phyloP scores from a whole-genome alignment of 495 filamentous ascomycete species.

The Aspergillus ostianus region DNA sequence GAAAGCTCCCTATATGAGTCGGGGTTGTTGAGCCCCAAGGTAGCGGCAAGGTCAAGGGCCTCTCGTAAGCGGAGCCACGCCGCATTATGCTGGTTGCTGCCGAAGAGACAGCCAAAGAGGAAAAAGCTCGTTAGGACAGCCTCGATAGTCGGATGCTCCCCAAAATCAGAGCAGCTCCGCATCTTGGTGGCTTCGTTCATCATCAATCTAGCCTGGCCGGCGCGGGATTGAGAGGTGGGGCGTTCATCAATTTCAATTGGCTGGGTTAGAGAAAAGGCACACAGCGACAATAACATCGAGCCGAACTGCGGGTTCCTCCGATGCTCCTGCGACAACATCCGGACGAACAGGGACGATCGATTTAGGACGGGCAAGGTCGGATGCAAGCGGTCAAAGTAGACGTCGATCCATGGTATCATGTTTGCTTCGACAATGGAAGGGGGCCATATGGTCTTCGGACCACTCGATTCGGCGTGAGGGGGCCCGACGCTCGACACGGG shows the following conservation, averaged over 20 bases:
- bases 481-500: constrained; percentile 22
- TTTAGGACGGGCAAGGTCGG: constrained; percentile 76
- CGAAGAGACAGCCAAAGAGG: constrained; percentile 72
- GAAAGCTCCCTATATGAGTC: constrained; percentile 45
- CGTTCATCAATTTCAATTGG: constrained; percentile 59
- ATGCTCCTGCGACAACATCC: constrained; percentile 59
- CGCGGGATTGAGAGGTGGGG: constrained; percentile 42
- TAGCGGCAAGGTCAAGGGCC: constrained; percentile 55
- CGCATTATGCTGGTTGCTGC: constrained; percentile 56
- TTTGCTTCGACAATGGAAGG: constrained; percentile 39
- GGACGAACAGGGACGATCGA: constrained; percentile 59
- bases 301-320: constrained; percentile 67
- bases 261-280: constrained; percentile 82
- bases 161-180: constrained; percentile 71
- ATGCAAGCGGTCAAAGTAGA: constrained; percentile 82
- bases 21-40: constrained; percentile 58
- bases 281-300: constrained; percentile 67
- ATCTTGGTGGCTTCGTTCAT: constrained; percentile 76
- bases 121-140: constrained; percentile 77
- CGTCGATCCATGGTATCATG: constrained; percentile 65
- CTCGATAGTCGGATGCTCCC: constrained; percentile 67
- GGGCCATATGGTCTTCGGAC: constrained; percentile 32
- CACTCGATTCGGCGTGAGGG: constrained; percentile 20
- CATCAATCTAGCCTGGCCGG: constrained; percentile 55
- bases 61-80: constrained; percentile 62